Evolutionary conservation across 805 yeast species (phyloP), one percentile per base, ranked within the genome.

Genomic region (Lipomyces sp.): DNA sequence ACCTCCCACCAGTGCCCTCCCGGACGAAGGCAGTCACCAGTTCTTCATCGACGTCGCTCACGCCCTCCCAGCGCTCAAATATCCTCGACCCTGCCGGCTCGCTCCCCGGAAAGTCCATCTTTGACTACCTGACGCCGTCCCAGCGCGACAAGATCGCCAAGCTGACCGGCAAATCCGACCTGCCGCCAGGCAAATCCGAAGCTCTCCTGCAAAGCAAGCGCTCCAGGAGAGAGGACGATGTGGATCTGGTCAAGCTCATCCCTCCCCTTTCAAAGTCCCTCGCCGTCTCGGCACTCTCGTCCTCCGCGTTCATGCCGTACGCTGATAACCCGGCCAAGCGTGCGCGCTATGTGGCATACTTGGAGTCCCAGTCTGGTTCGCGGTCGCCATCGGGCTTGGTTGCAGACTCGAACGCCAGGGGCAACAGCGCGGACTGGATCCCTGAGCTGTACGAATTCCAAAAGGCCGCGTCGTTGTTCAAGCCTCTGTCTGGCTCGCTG

Each of bases 401-500:
- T 13, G 7, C 47, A 14, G 28, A n/a, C 26, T 24, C 26, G 1
- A 4, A 14, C 21, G 6, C 24, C 28, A 23, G 38, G 43, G 21
- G 45, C 23, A 18, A 33, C n/a, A 22, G 23, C 18, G 32, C 36
- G 14, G 45, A 47, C 24, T 33, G 52, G 60, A 32, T 48, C 8
- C 26, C n/a, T 3, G 65, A 64, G 41, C 47, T 55, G 7, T 32
- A 38, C 6, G 67, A 64, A 46, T 64, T 64, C 38, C 40, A 45
- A 11, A 50, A 52, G 37, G 60, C 61, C 8, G 68, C 66, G 2
- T 36, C 35, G 8, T 40, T 64, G 22, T 64, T 63, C 46, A 45
- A 58, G 32, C 63, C 65, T 2, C 47, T 61, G 16, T 39, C 47
- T 8, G 64, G 65, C 4, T 52, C 52, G 26, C 52, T 65, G 43